Conservation (phyloP, 2,329 filamentous ascomycete species). For the Diaporthe humulicola region DNA sequence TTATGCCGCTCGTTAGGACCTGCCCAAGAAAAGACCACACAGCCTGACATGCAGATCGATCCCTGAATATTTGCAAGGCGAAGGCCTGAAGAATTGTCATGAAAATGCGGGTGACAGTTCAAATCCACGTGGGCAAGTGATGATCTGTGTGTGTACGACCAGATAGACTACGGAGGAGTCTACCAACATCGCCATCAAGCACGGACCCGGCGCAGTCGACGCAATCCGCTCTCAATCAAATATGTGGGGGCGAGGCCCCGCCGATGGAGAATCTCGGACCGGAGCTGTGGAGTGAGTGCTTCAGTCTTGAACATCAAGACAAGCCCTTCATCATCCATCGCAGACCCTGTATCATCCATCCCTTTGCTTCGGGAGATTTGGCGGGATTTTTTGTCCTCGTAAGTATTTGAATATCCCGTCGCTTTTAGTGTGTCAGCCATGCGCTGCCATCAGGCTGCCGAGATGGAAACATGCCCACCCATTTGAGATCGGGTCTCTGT, state of each 20-base stretch:
- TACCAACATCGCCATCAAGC: neutral
- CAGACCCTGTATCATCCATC: neutral
- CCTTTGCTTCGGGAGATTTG: neutral
- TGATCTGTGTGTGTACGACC: neutral
- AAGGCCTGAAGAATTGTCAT: neutral
- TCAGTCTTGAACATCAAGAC: neutral
- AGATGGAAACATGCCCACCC: neutral
- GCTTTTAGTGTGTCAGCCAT: neutral
- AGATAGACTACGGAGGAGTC: slow-evolving; percentile 14
- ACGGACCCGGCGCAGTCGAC: neutral
- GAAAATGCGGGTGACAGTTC: neutral
- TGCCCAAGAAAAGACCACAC: neutral
- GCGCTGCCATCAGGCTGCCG: neutral
- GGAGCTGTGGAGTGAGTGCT: slow-evolving; percentile 13
- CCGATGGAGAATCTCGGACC: slow-evolving; percentile 2
- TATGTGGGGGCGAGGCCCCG: slow-evolving; percentile 14
- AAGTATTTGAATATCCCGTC: neutral
- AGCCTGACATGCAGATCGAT: neutral
- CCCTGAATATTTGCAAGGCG: neutral
- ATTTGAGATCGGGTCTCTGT: slow-evolving; percentile 4
- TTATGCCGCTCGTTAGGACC: slow-evolving; percentile 12
- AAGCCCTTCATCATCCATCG: neutral
- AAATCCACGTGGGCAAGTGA: slow-evolving; percentile 11
- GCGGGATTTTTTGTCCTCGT: neutral
- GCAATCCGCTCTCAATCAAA: neutral